These are phyloP conservation scores for Hansfordia pulvinata DNA, from an alignment of 2,329 filamentous ascomycete species.

Conservation along the genomic window DNA sequence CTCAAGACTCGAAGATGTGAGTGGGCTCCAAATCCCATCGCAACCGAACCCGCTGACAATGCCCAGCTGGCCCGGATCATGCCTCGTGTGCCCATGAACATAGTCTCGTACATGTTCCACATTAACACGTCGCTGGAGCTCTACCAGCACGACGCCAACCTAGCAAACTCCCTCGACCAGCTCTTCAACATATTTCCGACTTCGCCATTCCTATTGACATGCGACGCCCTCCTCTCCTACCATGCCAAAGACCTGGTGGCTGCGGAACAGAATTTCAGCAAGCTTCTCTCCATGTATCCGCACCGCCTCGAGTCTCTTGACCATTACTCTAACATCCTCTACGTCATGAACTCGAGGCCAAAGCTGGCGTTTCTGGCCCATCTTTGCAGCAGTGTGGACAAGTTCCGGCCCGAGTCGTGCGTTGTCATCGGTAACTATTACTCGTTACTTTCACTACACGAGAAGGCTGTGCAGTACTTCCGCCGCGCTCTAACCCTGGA, in stretches of 20 bases:
- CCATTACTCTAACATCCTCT: constrained; percentile 94
- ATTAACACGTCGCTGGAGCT: constrained; percentile 83
- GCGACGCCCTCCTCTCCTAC: constrained; percentile 77
- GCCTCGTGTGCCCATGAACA: constrained; percentile 68
- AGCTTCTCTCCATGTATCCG: constrained; percentile 62
- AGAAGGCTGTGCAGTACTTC: constrained; percentile 98
- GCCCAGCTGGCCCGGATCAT: constrained; percentile 56
- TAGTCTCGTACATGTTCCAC: constrained; percentile 90
- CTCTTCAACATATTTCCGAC: constrained; percentile 74
- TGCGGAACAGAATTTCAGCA: constrained; percentile 57
- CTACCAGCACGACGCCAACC: constrained; percentile 67
- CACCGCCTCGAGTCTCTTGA: constrained; percentile 79
- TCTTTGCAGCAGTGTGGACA: constrained; percentile 80
- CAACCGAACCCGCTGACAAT: constrained; percentile 11
- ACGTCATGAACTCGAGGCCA: constrained; percentile 76
- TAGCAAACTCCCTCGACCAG: constrained; percentile 63
- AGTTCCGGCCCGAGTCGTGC: constrained; percentile 92
- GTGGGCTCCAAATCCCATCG: constrained; percentile 13
- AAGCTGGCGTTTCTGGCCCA: constrained; percentile 90
- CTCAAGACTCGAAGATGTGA: constrained; percentile 66
- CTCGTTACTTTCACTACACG: constrained; percentile 83
- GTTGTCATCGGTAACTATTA: constrained; percentile 98
- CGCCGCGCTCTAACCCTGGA: constrained; percentile 83
- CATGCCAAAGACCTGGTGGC: constrained; percentile 72
- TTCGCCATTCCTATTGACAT: constrained; percentile 82